These are phyloP conservation scores for Fusarium incarnatum DNA, from an alignment of 2,329 filamentous ascomycete species.

Conservation along the genomic window DNA sequence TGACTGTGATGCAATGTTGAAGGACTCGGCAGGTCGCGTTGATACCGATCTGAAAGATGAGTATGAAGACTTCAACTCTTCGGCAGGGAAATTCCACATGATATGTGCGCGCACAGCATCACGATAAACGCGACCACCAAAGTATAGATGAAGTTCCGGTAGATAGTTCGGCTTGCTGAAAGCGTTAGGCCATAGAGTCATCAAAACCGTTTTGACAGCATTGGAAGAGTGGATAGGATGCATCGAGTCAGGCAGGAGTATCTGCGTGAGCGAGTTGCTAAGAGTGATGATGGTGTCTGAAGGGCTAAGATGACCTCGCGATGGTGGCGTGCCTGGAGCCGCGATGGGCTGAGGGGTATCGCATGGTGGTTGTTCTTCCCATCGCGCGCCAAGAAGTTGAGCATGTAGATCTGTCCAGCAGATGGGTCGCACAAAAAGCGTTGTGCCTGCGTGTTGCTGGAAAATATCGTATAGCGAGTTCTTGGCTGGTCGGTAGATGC, in stretches of 20 bases:
- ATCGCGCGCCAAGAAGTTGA: constrained; percentile 60
- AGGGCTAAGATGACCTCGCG: constrained; percentile 53
- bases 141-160: constrained; percentile 62
- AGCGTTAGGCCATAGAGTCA: constrained; percentile 57
- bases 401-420: constrained; percentile 67
- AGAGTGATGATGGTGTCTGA: constrained; percentile 58
- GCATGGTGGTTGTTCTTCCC: constrained; percentile 57
- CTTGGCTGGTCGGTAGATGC: constrained; percentile 56
- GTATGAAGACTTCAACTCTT: constrained; percentile 43
- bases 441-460: constrained; percentile 59
- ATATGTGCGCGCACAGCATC: constrained; percentile 61
- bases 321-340: constrained; percentile 50
- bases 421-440: constrained; percentile 65
- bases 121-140: constrained; percentile 59
- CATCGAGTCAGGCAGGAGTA: constrained; percentile 52
- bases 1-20: constrained; percentile 41
- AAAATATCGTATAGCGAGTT: constrained; percentile 66
- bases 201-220: constrained; percentile 59
- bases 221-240: constrained; percentile 53
- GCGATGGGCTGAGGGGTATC: constrained; percentile 55
- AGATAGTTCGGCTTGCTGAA: constrained; percentile 48
- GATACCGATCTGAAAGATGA: constrained; percentile 53
- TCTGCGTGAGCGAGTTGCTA: constrained; percentile 57
- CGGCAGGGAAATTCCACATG: constrained; percentile 59
- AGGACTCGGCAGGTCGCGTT: constrained; percentile 51